Conservation (phyloP, 140 eudicot species). For the Oenanthe javanica region DNA sequence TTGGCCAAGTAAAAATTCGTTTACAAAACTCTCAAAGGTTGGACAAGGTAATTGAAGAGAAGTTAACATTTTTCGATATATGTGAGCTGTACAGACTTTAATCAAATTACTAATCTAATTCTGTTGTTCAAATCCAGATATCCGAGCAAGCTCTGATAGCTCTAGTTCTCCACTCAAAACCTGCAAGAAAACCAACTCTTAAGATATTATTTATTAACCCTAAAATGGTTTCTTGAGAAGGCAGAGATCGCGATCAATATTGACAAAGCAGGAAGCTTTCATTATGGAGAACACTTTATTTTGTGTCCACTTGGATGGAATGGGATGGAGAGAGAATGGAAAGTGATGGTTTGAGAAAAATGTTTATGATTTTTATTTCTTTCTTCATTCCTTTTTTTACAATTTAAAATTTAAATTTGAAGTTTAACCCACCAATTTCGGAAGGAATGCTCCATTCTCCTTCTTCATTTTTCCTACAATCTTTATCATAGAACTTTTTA, state of each 20-base stretch:
- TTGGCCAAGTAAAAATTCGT: background rate
- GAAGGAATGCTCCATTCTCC: no score
- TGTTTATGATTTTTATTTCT: no score
- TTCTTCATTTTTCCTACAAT: no score
- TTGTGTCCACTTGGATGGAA: no score
- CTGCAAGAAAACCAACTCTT: conserved; percentile 25
- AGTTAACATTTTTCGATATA: background rate
- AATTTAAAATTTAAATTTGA: no score
- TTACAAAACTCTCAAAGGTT: background rate
- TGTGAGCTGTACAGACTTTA: conserved; percentile 1
- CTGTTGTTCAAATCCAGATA: conserved; percentile 56
- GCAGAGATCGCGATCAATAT: background rate
- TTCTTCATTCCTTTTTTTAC: no score
- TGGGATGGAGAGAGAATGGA: no score
- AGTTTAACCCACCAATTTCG: no score
- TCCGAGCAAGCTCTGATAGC: conserved; percentile 57
- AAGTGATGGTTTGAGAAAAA: no score
- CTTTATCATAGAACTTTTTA: no score
- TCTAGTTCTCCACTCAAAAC: conserved; percentile 58
- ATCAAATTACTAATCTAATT: conserved; percentile 8
- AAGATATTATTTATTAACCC: background rate
- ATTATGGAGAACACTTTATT: background rate
- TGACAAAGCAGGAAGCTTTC: conserved; percentile 2
- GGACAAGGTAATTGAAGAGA: background rate
- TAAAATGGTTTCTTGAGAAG: background rate